Evolutionary conservation across 2,329 filamentous ascomycete genomes (phyloP).

Genomic region (Daldinia sp.): DNA sequence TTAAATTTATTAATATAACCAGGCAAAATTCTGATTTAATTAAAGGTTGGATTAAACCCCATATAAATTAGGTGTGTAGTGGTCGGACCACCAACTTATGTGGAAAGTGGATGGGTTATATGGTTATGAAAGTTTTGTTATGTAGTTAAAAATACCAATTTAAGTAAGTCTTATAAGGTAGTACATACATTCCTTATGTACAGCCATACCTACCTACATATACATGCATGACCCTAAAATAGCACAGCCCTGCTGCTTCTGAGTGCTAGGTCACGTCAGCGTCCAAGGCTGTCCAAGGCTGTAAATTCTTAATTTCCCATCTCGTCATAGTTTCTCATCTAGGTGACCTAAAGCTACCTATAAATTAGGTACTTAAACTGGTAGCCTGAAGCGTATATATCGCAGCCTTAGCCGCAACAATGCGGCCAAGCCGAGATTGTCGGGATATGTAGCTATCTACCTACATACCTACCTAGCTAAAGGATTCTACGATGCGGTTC

Average conservation of each 20-base stretch:
- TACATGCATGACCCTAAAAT: constrained; percentile 1
- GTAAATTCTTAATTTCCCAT: constrained; percentile 17
- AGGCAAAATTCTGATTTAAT: no score
- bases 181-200: no score
- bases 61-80: no score
- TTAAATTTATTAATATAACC: no score
- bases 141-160: no score
- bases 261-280: constrained; percentile 5
- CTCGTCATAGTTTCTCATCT: not conserved
- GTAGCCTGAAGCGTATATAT: not conserved
- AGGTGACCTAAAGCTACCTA: not conserved
- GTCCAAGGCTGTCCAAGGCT: constrained; percentile 17
- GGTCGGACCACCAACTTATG: no score
- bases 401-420: not conserved
- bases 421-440: not conserved
- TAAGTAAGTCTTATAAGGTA: no score
- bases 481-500: not conserved
- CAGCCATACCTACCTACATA: no score
- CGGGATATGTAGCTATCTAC: no score
- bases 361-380: not conserved
- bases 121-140: no score
- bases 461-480: not conserved
- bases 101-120: no score
- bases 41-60: no score
- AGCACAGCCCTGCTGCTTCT: constrained; percentile 6